These are phyloP conservation scores for Sporobolomyces pararoseus DNA, from an alignment of 768 basidiomycete genomes.

Conservation along the genomic window DNA sequence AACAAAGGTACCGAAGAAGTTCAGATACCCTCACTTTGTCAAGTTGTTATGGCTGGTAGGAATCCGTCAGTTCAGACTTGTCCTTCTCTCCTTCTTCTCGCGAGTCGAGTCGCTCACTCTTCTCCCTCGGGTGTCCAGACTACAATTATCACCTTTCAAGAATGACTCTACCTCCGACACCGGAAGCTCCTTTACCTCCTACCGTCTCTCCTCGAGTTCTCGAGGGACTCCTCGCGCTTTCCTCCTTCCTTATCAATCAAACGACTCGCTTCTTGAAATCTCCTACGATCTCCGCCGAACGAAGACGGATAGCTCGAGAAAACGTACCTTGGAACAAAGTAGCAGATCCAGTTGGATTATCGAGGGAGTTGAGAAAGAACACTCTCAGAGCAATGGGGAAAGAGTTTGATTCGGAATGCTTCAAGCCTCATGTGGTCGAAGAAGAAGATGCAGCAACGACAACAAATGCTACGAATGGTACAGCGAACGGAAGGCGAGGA, in stretches of 20 bases:
- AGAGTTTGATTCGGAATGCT: constrained; percentile 26
- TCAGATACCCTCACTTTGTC: constrained; percentile 73
- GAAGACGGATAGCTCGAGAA: constrained; percentile 37
- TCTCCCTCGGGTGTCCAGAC: constrained; percentile 59
- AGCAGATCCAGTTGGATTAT: constrained; percentile 32
- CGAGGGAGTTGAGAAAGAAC: constrained; percentile 30
- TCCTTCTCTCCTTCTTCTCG: constrained; percentile 76
- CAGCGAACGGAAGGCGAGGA: too few species aligned
- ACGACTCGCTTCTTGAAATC: constrained; percentile 59
- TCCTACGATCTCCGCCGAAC: constrained; percentile 33
- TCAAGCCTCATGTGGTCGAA: constrained; percentile 12
- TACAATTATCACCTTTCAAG: constrained; percentile 45
- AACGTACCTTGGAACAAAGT: constrained; percentile 44
- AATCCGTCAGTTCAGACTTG: not conserved
- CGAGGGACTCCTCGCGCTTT: constrained; percentile 65
- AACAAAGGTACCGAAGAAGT: constrained; percentile 88
- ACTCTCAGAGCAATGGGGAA: constrained; percentile 33
- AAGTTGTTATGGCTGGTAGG: constrained; percentile 34
- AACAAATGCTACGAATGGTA: not conserved
- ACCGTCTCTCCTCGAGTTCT: constrained; percentile 57
- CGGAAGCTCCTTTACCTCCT: not conserved
- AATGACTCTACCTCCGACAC: constrained; percentile 46
- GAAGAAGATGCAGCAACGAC: not conserved
- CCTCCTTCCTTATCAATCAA: constrained; percentile 76
- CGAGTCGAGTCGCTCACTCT: constrained; percentile 67